Base-by-base conservation (phyloP, 1,139 yeast genomes). In the Torulaspora globosa region DNA sequence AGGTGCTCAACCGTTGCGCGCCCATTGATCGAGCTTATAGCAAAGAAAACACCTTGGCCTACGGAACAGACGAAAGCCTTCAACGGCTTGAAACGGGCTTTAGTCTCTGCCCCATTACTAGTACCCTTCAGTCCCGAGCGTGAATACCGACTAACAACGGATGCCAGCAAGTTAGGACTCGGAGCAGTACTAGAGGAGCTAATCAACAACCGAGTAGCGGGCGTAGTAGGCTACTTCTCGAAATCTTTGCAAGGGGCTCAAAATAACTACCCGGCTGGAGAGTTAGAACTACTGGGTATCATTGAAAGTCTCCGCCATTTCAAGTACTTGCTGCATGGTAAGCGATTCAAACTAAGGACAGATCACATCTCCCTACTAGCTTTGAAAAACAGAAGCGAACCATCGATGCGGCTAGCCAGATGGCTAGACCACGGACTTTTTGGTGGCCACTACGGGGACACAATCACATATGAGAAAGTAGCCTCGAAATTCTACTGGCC, bases 191-290 rank as follows among this genome's bases (percentile, higher is more conserved):
- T 27, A 18, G 31, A 36, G 16, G 26, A 36, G n/a, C n/a, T 36
- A 23, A 16, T 2, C 5, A 18, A 18, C 15, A 36, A 19, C 14
- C 16, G 15, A n/a, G 23, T 26, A 7, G 5, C 21, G 5, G 31
- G 31, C 3, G 39, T 26, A 4, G 39, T 36, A 4, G 36, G 36
- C 12, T 21, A 21, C 12, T 34, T 34, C 28, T 34, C 36, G 14
- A 33, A 33, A 6, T 33, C 36, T 9, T 12, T 33, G 14, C 36
- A 34, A 34, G 36, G 36, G 2, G 36, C 36, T n/a, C 36, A 34
- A 18, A 21, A 34, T 11, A 34, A 34, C 28, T 21, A 34, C 12
- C 36, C 36, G 6, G 12, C 12, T 3, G 29, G 29, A 11, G 29
- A 26, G 29, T 26, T 26, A 26, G 29, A 26, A 26, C 29, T 26